Evolutionary conservation across 1,284 basidiomycete species (phyloP), one percentile per base, ranked within the genome.

Genomic region (Retiboletus flavoniger): DNA sequence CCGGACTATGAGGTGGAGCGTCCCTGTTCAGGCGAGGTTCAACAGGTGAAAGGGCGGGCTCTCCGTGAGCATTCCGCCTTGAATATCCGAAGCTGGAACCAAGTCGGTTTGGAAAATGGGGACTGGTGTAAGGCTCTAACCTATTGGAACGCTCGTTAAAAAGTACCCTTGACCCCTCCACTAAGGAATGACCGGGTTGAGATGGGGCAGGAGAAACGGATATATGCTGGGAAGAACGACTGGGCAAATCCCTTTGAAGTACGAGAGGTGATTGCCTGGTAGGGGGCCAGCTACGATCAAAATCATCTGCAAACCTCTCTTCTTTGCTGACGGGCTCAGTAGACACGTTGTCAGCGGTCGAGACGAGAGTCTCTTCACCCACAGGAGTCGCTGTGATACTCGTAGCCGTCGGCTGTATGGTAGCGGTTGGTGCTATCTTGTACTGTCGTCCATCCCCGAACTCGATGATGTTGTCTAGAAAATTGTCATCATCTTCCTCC

Each of bases 381-480:
- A 60, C 44, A 50, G 55, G 56, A 40, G 53, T 40, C 24, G 54
- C 29, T 16, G 55, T 38, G 17, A 60, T 60, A 49, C 40, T 43
- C 13, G 51, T n/a, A 9, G 57, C 47, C 19, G 64, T 50, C 29
- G 65, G 57, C 39, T 65, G 61, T 39, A 62, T 61, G 55, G 71
- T 71, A 16, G 79, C 75, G 32, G 76, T 66, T 8, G 83, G 71
- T 57, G 86, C 82, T 55, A 94, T 79, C 61, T 86, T 91, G 75
- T 95, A 95, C 67, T 92, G 89, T 44, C 87, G 83, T 7, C 93
- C 93, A 67, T 97, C 95, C 6, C 85, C 93, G 67, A 97, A 97
- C 69, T 97, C 93, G 63, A 97, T 91, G 38, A 94, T 88, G 39
- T 88, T 91, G 62, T 85, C 89, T 35, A 96, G 73, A 63, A 93